Evolutionary conservation across 2,329 filamentous ascomycete genomes (phyloP).

Genomic region (Huntiella omanensis): DNA sequence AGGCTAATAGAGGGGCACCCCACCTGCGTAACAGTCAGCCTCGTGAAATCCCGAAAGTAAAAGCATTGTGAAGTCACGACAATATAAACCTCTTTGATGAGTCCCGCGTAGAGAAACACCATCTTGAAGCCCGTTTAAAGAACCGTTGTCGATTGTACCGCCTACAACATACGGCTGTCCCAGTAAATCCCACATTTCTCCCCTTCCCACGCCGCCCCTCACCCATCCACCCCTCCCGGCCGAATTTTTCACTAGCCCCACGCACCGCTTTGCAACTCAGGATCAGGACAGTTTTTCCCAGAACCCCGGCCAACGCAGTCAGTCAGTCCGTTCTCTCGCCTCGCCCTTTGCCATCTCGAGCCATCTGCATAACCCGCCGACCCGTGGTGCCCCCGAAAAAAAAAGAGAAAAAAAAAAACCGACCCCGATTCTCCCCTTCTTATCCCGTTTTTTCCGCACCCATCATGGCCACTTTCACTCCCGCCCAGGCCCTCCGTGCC

Average conservation of each 20-base stretch:
- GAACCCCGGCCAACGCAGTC: neutral
- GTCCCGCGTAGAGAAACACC: too few species aligned
- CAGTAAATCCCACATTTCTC: constrained; percentile 10
- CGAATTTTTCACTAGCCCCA: constrained; percentile 12
- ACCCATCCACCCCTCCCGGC: constrained; percentile 8
- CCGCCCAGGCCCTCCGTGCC: constrained; percentile 7
- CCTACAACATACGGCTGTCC: neutral
- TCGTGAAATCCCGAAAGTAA: neutral
- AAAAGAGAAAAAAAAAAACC: too few species aligned
- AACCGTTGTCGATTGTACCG: neutral
- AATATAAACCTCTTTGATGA: too few species aligned
- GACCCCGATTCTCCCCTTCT: constrained; percentile 1
- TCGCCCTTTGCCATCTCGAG: constrained; percentile 3
- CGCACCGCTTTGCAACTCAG: constrained; percentile 6
- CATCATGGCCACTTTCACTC: constrained; percentile 10
- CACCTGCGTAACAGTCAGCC: constrained; percentile 3
- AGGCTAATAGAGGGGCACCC: neutral
- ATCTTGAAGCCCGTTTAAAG: neutral
- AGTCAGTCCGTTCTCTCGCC: neutral
- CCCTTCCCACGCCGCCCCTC: constrained; percentile 8
- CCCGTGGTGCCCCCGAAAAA: too few species aligned
- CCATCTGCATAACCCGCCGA: too few species aligned
- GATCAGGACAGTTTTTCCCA: constrained; percentile 11
- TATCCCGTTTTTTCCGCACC: neutral
- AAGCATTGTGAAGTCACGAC: neutral